Conservation (phyloP, 2,329 filamentous ascomycete species). For the Seiridium unicorne region DNA sequence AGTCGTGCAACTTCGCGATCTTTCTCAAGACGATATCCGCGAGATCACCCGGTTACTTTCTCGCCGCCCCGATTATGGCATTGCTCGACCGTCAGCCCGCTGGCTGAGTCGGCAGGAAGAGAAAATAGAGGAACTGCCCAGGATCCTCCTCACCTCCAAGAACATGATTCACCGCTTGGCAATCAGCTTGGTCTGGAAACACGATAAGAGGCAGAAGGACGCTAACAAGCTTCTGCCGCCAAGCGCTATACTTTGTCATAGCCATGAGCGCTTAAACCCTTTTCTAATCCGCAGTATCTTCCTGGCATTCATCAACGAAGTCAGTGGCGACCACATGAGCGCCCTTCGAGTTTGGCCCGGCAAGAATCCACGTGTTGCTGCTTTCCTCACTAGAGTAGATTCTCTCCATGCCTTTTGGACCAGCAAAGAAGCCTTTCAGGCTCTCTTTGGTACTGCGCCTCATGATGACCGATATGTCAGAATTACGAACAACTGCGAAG, state of each 20-base stretch:
- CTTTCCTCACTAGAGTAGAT: conserved; percentile 30
- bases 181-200: conserved; percentile 27
- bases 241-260: conserved; percentile 36
- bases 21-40: conserved; percentile 24
- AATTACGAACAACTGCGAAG: conserved; percentile 44
- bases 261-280: conserved; percentile 39
- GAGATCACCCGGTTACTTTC: conserved; percentile 35
- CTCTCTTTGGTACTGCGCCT: conserved; percentile 28
- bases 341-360: conserved; percentile 22
- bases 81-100: conserved; percentile 26
- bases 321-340: conserved; percentile 28
- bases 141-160: conserved; percentile 22
- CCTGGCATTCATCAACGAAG: conserved; percentile 39
- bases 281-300: conserved; percentile 43
- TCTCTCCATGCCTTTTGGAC: conserved; percentile 39
- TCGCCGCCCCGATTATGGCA: conserved; percentile 31
- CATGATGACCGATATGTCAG: conserved; percentile 25
- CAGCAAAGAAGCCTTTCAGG: conserved; percentile 29
- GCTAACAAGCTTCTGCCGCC: conserved; percentile 18
- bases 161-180: conserved; percentile 30
- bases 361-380: conserved; percentile 17
- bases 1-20: conserved; percentile 22
- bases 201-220: conserved; percentile 15
- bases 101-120: conserved; percentile 36
- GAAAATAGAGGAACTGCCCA: conserved; percentile 24